A percentile compares a stretch with the other conserved stretches of the same genome.
Evolutionary conservation across 164 flowering plant genomes (phyloP).

Genomic region (Tetracentron sinense): DNA sequence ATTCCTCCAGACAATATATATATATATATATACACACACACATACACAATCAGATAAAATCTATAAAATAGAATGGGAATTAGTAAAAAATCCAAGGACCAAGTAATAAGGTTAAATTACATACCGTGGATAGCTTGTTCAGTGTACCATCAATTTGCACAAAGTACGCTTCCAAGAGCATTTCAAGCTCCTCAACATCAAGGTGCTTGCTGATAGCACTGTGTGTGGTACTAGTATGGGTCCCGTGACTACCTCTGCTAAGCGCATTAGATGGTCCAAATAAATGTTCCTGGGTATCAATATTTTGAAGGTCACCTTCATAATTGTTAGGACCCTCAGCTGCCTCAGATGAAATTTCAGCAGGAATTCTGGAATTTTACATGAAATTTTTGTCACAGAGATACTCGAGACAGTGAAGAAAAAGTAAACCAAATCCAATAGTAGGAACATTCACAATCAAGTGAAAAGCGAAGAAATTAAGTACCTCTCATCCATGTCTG

Average conservation of each 20-base stretch:
- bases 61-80: background rate
- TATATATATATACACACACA: too few relatives aligned
- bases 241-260: conserved; percentile 55
- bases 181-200: conserved; percentile 94
- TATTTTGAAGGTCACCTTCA: conserved; percentile 37
- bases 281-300: conserved; percentile 36
- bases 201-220: conserved; percentile 64
- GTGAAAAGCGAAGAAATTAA: background rate
- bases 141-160: conserved; percentile 92
- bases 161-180: conserved; percentile 97
- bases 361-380: conserved; percentile 31
- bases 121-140: conserved; percentile 83
- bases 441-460: too few relatives aligned
- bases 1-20: too few relatives aligned
- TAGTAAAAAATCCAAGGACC: background rate
- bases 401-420: background rate
- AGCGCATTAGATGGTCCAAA: conserved; percentile 29
- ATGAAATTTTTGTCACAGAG: background rate
- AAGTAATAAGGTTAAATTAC: conserved; percentile 8
- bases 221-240: conserved; percentile 59
- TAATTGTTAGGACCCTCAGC: conserved; percentile 30
- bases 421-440: too few relatives aligned
- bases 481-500: conserved; percentile 57
- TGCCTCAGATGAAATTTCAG: conserved; percentile 47
- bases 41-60: too few relatives aligned